Percentiles rank a stretch among this genome's conserved stretches.
Conservation (phyloP, 192 early-diverging fungal genomes). For the Coemansia sp. region DNA sequence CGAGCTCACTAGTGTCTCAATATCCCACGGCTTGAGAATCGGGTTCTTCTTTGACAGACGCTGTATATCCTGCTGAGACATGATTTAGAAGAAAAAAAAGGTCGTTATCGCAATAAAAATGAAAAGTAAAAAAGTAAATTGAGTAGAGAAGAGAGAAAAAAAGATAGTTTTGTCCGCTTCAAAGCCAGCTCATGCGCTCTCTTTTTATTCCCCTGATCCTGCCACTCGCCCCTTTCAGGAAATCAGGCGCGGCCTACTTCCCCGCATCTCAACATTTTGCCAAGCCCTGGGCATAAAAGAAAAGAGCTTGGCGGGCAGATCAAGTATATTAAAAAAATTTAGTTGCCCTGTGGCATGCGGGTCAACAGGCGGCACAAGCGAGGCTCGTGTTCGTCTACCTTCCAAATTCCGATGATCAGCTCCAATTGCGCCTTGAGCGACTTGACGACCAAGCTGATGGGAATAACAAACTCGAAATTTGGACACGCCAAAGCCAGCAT, state of each 20-base stretch:
- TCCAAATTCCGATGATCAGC: neutral
- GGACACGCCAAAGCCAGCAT: neutral
- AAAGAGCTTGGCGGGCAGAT: too few species aligned
- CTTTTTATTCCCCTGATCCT: neutral
- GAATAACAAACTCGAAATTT: neutral
- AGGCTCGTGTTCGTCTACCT: too few species aligned
- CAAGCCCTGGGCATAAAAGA: too few species aligned
- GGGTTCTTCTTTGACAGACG: slow-evolving; percentile 52
- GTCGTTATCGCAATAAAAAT: neutral
- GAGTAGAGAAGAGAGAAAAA: neutral
- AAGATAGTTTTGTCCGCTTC: neutral
- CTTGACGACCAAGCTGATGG: neutral
- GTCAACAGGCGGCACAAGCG: too few species aligned
- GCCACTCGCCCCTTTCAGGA: neutral
- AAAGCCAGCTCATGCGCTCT: neutral
- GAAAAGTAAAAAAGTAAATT: neutral
- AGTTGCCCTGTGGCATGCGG: too few species aligned
- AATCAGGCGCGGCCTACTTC: too few species aligned
- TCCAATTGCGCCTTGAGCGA: neutral
- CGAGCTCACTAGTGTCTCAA: slow-evolving; percentile 46
- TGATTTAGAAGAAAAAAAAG: slow-evolving; percentile 1
- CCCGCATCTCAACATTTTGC: too few species aligned
- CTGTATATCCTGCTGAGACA: slow-evolving; percentile 26
- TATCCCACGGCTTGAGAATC: slow-evolving; percentile 59
- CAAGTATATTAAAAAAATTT: too few species aligned